Evolutionary conservation across 306 rosid species (phyloP).

Genomic region (Fragaria iinumae): DNA sequence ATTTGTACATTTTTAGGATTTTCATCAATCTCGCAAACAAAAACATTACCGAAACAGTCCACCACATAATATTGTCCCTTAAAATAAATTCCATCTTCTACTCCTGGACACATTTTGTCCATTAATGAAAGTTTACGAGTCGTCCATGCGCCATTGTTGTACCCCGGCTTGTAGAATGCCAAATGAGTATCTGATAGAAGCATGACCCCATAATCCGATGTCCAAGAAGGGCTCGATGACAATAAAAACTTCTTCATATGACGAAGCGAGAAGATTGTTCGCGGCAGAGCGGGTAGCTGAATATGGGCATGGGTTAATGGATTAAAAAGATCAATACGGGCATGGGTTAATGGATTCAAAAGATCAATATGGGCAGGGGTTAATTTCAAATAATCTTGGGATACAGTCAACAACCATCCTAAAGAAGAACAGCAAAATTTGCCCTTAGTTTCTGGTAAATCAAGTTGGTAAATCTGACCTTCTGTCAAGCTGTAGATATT

Average conservation of each 20-base stretch:
- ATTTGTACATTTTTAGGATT: neutral
- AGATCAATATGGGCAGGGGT: neutral
- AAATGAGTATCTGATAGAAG: neutral
- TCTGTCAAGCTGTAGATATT: neutral
- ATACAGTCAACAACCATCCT: neutral
- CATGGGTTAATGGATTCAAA: neutral
- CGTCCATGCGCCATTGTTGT: neutral
- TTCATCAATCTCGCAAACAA: neutral
- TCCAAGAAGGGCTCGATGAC: constrained; percentile 7
- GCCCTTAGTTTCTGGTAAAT: neutral
- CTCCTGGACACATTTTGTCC: no score
- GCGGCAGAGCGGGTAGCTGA: neutral
- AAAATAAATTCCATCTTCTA: neutral
- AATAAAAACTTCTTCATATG: neutral
- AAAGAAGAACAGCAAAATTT: neutral
- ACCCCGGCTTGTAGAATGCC: neutral
- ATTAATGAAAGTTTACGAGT: neutral
- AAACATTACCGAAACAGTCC: neutral
- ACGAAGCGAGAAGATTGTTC: neutral
- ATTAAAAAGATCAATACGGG: neutral
- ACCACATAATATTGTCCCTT: neutral
- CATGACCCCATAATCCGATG: neutral
- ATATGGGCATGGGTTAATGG: neutral
- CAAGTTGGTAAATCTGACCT: neutral
- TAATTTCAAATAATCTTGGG: neutral